Evolutionary conservation across 1,284 basidiomycete species (phyloP).

Genomic region (Cutaneotrichosporon cavernicola): DNA sequence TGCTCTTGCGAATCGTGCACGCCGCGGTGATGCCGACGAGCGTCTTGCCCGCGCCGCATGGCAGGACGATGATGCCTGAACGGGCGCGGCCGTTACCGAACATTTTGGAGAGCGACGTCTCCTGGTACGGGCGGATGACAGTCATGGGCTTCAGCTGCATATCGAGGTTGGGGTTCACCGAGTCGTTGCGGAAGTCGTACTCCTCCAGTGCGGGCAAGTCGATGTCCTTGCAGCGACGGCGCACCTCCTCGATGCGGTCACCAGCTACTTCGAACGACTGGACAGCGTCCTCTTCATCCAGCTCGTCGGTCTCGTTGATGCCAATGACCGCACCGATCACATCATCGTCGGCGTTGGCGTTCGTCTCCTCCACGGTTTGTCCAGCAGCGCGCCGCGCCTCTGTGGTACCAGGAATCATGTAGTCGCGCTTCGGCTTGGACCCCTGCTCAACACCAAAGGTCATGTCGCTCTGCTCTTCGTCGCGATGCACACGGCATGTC

Average conservation of each 20-base stretch:
- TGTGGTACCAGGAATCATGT: conserved; percentile 75
- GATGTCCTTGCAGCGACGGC: conserved; percentile 88
- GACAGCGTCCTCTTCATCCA: conserved; percentile 93
- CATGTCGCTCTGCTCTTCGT: conserved; percentile 35
- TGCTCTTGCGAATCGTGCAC: conserved; percentile 98
- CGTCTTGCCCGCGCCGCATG: conserved; percentile 98
- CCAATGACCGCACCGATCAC: conserved; percentile 79
- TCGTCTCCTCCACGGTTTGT: conserved; percentile 5
- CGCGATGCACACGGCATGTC: conserved; percentile 42
- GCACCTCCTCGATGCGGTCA: conserved; percentile 87
- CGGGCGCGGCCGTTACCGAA: conserved; percentile 96
- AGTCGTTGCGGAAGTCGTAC: conserved; percentile 96
- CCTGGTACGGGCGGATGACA: conserved; percentile 93
- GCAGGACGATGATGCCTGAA: conserved; percentile 97
- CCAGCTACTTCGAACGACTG: conserved; percentile 93
- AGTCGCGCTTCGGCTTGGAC: conserved; percentile 68
- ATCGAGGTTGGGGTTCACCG: conserved; percentile 87
- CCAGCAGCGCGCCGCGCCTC: conserved; percentile 41
- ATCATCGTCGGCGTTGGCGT: conserved; percentile 37
- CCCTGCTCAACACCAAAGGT: conserved; percentile 81
- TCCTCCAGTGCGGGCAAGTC: conserved; percentile 97
- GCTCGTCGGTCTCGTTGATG: conserved; percentile 80
- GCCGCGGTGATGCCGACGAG: conserved; percentile 98
- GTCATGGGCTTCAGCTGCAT: conserved; percentile 96
- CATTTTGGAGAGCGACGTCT: conserved; percentile 96